phyloP scores from a whole-genome alignment of 495 filamentous ascomycete species.

The Daldinia caldariorum region DNA sequence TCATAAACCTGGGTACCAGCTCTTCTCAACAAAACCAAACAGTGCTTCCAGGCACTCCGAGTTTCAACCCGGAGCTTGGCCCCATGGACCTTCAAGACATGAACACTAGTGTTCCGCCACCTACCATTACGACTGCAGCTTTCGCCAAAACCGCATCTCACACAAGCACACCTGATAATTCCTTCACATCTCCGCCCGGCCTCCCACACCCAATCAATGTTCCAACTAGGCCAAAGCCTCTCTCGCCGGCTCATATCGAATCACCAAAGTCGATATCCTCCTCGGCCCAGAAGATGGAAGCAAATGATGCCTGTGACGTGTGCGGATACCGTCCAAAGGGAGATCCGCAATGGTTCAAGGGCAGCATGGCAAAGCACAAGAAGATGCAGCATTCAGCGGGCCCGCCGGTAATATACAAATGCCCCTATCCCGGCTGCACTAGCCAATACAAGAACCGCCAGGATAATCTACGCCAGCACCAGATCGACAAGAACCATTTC shows the following conservation, averaged over 20 bases:
- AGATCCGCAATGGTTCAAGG: slow-evolving; percentile 63
- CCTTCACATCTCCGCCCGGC: slow-evolving; percentile 35
- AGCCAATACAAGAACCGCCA: slow-evolving; percentile 62
- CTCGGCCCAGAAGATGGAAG: slow-evolving; percentile 48
- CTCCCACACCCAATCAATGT: slow-evolving; percentile 11
- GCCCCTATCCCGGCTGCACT: slow-evolving; percentile 57
- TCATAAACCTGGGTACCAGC: slow-evolving; percentile 4
- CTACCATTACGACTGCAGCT: slow-evolving; percentile 19
- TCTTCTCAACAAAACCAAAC: slow-evolving; percentile 31
- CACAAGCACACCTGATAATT: slow-evolving; percentile 31
- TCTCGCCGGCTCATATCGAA: slow-evolving; percentile 24
- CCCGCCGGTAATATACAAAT: slow-evolving; percentile 58
- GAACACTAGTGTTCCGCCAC: slow-evolving; percentile 13
- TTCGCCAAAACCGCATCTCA: slow-evolving; percentile 36
- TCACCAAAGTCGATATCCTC: slow-evolving; percentile 27
- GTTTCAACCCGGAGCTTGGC: slow-evolving; percentile 20
- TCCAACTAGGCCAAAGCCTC: slow-evolving; percentile 29
- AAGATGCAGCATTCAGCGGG: slow-evolving; percentile 58
- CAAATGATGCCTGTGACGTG: slow-evolving; percentile 55
- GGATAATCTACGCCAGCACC: slow-evolving; percentile 61
- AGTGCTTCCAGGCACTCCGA: slow-evolving; percentile 2
- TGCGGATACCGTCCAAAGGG: slow-evolving; percentile 63
- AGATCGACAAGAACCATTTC: slow-evolving; percentile 61
- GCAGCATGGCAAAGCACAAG: slow-evolving; percentile 63
- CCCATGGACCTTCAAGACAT: slow-evolving; percentile 24